Base-by-base conservation (phyloP, 495 filamentous ascomycete genomes). In the Xylaria sp. region DNA sequence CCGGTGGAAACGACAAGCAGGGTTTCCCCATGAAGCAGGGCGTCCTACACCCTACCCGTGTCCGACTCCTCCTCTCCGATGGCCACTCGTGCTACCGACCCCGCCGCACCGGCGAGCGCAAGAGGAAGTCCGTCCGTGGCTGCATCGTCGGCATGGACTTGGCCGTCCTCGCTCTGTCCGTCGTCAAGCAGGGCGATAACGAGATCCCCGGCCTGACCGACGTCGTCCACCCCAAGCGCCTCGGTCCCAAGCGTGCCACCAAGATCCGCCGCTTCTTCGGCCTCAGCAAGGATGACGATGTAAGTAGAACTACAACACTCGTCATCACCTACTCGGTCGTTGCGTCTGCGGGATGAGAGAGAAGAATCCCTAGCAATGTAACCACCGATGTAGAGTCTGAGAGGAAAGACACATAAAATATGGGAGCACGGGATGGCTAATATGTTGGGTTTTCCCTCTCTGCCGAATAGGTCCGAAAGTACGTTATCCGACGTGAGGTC, bases 21-120 rank as follows among this genome's bases (percentile, higher is more conserved):
- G 96, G 96, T 87, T 99, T 99, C 89, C 96, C 96, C 73, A 99
- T 99, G 96, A 98, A 98, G 92, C 96, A 99, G 90, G 96, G 96
- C 86, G 94, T 96, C 79, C 92, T 99, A 90, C 94, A 97, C 80
- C 96, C 96, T 73, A 97, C 93, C 83, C 94, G 96, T 93, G 97
- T 98, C 85, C 91, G 92, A 76, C 92, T 99, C 72, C 90, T 99
- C 76, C 92, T 99, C 82, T 84, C 90, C 83, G 93, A 94, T 44
- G 96, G 97, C 80, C 92, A 95, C 87, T 93, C 93, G 80, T 99
- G 96, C 91, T 99, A 98, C 90, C 93, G 96, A 79, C 92, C 96
- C 79, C 94, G 96, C 85, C 93, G 97, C 79, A 93, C 92, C 68
- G 96, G 96, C 83, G 96, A 99, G 92, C 91, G 96, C 84, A 98